Conservation (phyloP, 306 rosid genomes). For the Dryas octopetala region DNA sequence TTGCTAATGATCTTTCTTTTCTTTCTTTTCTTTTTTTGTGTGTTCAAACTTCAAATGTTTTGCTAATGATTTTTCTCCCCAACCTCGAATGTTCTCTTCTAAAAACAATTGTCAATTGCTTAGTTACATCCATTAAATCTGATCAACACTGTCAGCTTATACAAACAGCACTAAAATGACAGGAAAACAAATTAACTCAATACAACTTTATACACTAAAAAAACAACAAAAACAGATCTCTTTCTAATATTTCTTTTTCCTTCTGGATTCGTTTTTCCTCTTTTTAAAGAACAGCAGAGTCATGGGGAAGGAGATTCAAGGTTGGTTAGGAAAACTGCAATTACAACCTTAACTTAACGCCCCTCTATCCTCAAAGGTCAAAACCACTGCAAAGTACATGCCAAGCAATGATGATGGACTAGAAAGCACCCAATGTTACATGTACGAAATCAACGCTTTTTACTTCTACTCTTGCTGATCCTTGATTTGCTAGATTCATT, state of each 20-base stretch:
- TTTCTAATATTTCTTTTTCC: slow-evolving; percentile 1
- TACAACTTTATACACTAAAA: not conserved
- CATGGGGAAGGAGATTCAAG: not conserved
- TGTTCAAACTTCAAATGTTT: no score
- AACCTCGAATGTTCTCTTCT: not conserved
- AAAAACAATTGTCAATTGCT: not conserved
- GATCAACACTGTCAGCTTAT: not conserved
- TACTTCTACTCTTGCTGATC: slow-evolving; percentile 52
- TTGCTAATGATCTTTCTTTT: no score
- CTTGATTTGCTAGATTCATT: slow-evolving; percentile 63
- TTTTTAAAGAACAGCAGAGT: not conserved
- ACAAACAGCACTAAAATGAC: not conserved
- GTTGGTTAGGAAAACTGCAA: not conserved
- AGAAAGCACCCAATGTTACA: slow-evolving; percentile 1
- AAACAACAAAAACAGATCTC: not conserved
- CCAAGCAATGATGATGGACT: not conserved
- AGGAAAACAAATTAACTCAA: not conserved
- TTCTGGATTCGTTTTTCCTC: not conserved
- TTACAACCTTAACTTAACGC: not conserved
- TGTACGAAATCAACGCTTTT: slow-evolving; percentile 45
- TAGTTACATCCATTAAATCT: not conserved
- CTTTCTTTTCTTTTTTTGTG: no score
- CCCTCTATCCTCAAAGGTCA: slow-evolving; percentile 15
- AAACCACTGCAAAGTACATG: not conserved
- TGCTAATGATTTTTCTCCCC: no score